phyloP scores from a whole-genome alignment of 176 grass and related monocot genomes.

The Paspalum vaginatum region DNA sequence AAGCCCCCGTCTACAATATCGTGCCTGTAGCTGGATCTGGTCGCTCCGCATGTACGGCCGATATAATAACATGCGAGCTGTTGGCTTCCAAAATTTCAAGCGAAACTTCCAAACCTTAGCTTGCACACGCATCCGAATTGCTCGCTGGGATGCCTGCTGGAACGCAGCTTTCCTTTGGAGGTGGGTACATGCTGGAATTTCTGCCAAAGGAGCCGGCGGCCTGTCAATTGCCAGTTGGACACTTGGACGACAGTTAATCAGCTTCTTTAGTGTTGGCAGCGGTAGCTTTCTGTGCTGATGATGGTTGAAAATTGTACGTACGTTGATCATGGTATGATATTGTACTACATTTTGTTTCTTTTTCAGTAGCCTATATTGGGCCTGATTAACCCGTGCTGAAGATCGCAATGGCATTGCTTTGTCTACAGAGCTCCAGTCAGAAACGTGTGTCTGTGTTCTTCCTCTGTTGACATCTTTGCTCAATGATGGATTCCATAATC shows the following conservation, averaged over 20 bases:
- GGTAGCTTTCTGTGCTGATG: neutral
- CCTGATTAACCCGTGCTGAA: conserved; percentile 13
- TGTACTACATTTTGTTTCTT: neutral
- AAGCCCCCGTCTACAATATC: conserved; percentile 55
- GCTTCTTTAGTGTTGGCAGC: neutral
- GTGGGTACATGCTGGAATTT: neutral
- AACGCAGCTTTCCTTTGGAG: neutral
- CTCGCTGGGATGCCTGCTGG: neutral
- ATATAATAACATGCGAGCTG: conserved; percentile 81
- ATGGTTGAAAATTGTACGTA: neutral
- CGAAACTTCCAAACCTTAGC: neutral
- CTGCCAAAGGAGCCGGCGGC: neutral
- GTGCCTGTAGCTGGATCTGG: conserved; percentile 77
- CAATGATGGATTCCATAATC: neutral
- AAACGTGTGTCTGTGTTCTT: neutral
- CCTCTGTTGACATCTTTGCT: neutral
- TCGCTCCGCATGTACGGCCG: conserved; percentile 43
- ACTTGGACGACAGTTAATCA: conserved; percentile 8
- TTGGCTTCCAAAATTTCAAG: conserved; percentile 62
- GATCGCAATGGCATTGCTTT: conserved; percentile 2
- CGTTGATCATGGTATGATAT: neutral
- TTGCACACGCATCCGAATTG: neutral
- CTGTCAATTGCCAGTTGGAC: conserved; percentile 17
- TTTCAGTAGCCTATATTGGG: neutral
- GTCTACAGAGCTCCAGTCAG: neutral